Conservation (phyloP, 163 green algal genomes). For the Trebouxiophyceae sp. region DNA sequence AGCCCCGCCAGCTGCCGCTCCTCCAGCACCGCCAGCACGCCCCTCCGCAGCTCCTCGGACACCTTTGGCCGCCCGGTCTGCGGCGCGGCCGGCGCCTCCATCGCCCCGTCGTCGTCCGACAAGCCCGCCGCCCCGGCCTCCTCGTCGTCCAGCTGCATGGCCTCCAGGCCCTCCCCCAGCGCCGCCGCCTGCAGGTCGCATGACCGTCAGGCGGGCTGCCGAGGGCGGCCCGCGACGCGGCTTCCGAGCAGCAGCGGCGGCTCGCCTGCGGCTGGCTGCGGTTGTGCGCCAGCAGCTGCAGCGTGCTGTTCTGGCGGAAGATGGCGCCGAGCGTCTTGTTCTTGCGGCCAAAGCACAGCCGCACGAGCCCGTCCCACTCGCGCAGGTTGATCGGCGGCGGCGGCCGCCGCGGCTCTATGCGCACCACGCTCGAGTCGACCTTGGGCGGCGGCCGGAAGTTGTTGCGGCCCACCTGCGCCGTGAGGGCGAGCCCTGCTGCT, state of each 20-base stretch:
- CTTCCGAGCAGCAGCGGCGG: not conserved
- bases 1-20: conserved; percentile 46
- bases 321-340: conserved; percentile 97
- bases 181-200: not conserved
- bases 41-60: conserved; percentile 43
- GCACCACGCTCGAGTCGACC: conserved; percentile 94
- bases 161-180: conserved; percentile 1
- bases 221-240: not conserved
- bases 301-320: conserved; percentile 61
- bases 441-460: conserved; percentile 81
- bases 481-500: no score
- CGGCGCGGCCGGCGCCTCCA: not conserved
- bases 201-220: not conserved
- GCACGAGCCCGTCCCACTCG: conserved; percentile 93
- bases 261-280: not conserved
- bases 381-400: conserved; percentile 90
- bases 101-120: conserved; percentile 6
- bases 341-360: conserved; percentile 95
- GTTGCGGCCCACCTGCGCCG: conserved; percentile 90
- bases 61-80: conserved; percentile 26
- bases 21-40: conserved; percentile 58
- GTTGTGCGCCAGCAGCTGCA: conserved; percentile 72
- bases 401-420: conserved; percentile 93
- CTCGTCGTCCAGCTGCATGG: conserved; percentile 18
- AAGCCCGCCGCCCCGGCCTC: not conserved